Percentiles rank a stretch among this genome's conserved stretches.
phyloP scores from a whole-genome alignment of 2,329 filamentous ascomycete genomes.

The Rutstroemia sp. region DNA sequence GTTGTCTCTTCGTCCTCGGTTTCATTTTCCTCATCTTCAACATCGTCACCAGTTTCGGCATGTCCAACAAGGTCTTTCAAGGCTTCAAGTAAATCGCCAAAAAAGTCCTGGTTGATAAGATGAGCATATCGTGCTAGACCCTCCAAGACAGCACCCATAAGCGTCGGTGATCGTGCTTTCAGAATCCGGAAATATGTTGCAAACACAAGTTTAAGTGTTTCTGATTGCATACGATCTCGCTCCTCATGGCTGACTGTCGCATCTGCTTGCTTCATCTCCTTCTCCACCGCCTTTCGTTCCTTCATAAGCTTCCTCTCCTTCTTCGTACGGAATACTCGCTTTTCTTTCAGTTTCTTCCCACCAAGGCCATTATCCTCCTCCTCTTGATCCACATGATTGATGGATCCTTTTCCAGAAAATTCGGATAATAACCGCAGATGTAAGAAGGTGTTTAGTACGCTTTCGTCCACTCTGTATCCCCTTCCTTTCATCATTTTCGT shows the following conservation, averaged over 20 bases:
- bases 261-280: constrained; percentile 89
- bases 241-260: constrained; percentile 88
- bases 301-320: constrained; percentile 73
- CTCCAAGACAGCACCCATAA: constrained; percentile 97
- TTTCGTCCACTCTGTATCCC: constrained; percentile 77
- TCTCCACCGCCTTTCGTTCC: constrained; percentile 81
- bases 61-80: constrained; percentile 86
- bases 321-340: constrained; percentile 85
- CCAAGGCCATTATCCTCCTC: constrained; percentile 34
- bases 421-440: constrained; percentile 83
- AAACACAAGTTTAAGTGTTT: constrained; percentile 94
- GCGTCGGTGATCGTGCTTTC: constrained; percentile 69
- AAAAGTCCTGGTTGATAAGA: constrained; percentile 98
- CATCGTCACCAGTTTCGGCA: constrained; percentile 49
- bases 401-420: constrained; percentile 77
- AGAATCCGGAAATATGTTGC: constrained; percentile 91
- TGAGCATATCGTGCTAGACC: constrained; percentile 90
- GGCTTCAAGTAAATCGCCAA: constrained; percentile 89
- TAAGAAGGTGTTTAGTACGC: constrained; percentile 82
- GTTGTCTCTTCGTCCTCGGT: constrained; percentile 39
- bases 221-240: constrained; percentile 86
- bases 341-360: constrained; percentile 59
- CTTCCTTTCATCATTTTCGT: constrained; percentile 88
- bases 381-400: constrained; percentile 59
- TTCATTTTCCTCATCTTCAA: constrained; percentile 35